Evolutionary conservation across 768 basidiomycete genomes (phyloP), one percentile per base, ranked within the genome.

Genomic region (Amanita rubescens): DNA sequence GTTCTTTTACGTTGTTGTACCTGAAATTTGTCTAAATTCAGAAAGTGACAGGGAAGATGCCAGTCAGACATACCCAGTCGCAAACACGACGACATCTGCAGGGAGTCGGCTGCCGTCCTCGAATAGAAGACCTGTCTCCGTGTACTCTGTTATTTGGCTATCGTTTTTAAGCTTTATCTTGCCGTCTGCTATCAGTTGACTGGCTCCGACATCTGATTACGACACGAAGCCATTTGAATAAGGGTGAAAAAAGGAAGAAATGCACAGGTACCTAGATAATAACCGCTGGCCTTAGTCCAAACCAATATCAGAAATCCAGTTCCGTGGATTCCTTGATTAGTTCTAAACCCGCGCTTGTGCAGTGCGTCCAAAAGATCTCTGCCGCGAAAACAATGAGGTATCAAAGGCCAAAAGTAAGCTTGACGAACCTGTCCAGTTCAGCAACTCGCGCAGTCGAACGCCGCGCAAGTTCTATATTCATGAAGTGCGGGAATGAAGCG

Each of bases 131-230:
- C 75, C 74, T 1, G 60, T 67, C 55, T 70, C 61, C 0, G 72
- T 77, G 62, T 80, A 78, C 32, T 62, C 63, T 24, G 71, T 62
- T 48, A 85, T 75, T 27, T 65, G 66, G 49, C 71, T 69, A 55
- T 81, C 82, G 64, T 75, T 81, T 69, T 87, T 87, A 58, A 87
- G 68, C 63, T 85, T 85, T 69, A 87, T 84, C 63, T 84, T 81
- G 19, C 83, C 80, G 56, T 84, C 80, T 25, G 78, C 74, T 57
- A 87, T 80, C 55, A 80, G 69, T 62, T 81, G 75, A 54, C 76
- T 76, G 3, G 75, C 80, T 54, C 84, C 84, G 46, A 77, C 76
- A 58, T 83, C 81, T 82, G 46, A 1, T n/a, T n/a, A 24, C 19
- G 27, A n/a, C 6, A 33, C 6, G 32, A 33, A 33, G 5, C 27